Evolutionary conservation across 495 filamentous ascomycete species (phyloP), one percentile per base, ranked within the genome.

Genomic region (Endocarpon pusillum): DNA sequence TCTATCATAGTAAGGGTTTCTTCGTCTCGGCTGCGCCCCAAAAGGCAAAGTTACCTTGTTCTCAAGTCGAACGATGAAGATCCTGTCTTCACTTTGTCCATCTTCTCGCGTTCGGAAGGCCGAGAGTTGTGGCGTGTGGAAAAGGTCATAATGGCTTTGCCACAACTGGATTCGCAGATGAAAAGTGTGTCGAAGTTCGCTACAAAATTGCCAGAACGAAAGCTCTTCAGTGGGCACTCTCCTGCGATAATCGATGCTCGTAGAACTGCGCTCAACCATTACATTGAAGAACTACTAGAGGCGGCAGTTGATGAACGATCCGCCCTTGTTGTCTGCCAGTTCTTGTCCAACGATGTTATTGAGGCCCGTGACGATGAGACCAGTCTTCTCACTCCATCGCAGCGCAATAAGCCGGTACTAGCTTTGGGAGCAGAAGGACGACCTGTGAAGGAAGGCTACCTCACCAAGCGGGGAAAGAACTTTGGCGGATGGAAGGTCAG

Each of bases 401-500:
- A 56, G 3, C 53, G 56, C 19, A 47, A 62, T 16, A 44, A 47
- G 16, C 45, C 41, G 34, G 54, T 51, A 51, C 59, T 61, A 38
- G 45, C 29, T 43, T 49, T 55, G 18, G 69, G 72, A 0, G 61
- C 71, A 6, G 68, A 78, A 40, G 73, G 71, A 2, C 73, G 72
- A 35, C 72, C 77, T 1, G 62, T 73, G 40, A 87, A 86, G 47
- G 84, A 76, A 48, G 89, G 89, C 11, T 96, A 94, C 60, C 61
- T 97, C 20, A 94, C 89, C 4, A 97, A 97, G 57, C 65, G 79
- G 36, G 89, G 89, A 18, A 97, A 97, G 61, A 94, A 94, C 43
- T 96, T 96, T 55, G 89, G 89, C 17, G 89, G 89, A n/a, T 97
- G 89, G 89, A 97, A 97, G 51, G 83, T 82, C 11, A 68, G 89